Evolutionary conservation across 2,329 filamentous ascomycete species (phyloP), one percentile per base, ranked within the genome.

Genomic region (Cercospora berteroae): DNA sequence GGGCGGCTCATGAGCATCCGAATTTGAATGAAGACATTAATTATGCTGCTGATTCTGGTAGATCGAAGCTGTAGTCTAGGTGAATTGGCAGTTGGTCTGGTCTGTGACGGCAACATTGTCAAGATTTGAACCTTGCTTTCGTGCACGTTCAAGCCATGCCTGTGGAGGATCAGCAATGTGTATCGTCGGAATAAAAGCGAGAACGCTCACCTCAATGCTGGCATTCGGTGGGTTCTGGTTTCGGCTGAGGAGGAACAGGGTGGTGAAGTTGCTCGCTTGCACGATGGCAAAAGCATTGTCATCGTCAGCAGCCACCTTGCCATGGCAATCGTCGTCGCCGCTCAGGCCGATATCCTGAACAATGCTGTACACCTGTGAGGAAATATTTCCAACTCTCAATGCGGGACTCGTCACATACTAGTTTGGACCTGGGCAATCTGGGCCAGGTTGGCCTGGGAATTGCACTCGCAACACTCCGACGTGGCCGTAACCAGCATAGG

Each of bases 1-100:
- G 83, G 83, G 77, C 72, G 1, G 79, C 84, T 75, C 83, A 85
- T 71, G 82, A 79, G 48, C 77, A 84, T 63, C 42, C 60, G n/a
- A 36, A 50, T 60, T 58, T 65, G 25, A 71, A 64, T 31, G 67
- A 67, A 39, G 69, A 50, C 25, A 59, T 72, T 7, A 50, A 71
- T 23, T 72, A 72, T 67, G 64, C 20, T 29, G 50, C 25, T 63
- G 60, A 33, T 13, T 20, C 62, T 29, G 33, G 55, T 58, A 44
- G 52, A 58, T 39, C 29, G 29, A 64, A 64, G 63, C 63, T 50
- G 27, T 64, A 16, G 18, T 39, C 50, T 60, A 67, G 16, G 60
- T 60, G 23, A 69, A 69, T 20, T 69, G 63, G 56, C 70, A 70
- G 16, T 63, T 67, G 20, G 64, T 70, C 42, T 72, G 70, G 29